These are phyloP conservation scores for Xerocomellus intermedius DNA, from an alignment of 768 basidiomycete genomes.

Conservation along the genomic window DNA sequence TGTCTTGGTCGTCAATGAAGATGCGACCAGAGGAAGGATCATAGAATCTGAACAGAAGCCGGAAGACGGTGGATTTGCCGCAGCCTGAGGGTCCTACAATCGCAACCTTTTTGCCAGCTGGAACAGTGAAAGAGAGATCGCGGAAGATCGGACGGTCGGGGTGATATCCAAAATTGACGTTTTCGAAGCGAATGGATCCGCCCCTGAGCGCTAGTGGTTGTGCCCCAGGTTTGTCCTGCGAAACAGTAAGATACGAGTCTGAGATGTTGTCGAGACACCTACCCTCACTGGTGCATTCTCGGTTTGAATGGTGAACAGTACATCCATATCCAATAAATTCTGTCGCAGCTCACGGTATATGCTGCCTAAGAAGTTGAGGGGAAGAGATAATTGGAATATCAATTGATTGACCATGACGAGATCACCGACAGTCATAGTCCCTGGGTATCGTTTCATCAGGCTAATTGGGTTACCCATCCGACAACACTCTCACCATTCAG, in stretches of 20 bases:
- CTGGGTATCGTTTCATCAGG: constrained; percentile 38
- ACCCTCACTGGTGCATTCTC: constrained; percentile 74
- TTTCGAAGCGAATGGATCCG: constrained; percentile 89
- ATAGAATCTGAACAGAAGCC: constrained; percentile 94
- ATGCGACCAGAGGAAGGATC: constrained; percentile 81
- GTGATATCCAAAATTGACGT: constrained; percentile 90
- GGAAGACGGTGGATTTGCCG: constrained; percentile 96
- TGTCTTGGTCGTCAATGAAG: constrained; percentile 83
- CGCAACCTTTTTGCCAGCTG: constrained; percentile 95
- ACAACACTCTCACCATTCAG: constrained; percentile 60
- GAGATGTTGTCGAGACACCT: not conserved
- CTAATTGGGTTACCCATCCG: not conserved
- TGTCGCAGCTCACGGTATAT: constrained; percentile 97
- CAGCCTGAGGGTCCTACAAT: constrained; percentile 97
- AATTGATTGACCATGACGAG: constrained; percentile 99
- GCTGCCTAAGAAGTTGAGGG: constrained; percentile 94
- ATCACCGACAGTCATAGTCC: constrained; percentile 97
- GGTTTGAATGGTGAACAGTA: constrained; percentile 84
- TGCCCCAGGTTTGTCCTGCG: constrained; percentile 67
- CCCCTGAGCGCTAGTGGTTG: constrained; percentile 68
- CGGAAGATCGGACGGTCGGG: constrained; percentile 90
- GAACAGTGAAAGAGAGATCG: constrained; percentile 83
- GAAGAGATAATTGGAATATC: constrained; percentile 94
- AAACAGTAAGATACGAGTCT: not conserved
- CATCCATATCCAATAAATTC: constrained; percentile 96